Conservation (phyloP, 2,329 filamentous ascomycete genomes). For the Dothideomycetes sp. region DNA sequence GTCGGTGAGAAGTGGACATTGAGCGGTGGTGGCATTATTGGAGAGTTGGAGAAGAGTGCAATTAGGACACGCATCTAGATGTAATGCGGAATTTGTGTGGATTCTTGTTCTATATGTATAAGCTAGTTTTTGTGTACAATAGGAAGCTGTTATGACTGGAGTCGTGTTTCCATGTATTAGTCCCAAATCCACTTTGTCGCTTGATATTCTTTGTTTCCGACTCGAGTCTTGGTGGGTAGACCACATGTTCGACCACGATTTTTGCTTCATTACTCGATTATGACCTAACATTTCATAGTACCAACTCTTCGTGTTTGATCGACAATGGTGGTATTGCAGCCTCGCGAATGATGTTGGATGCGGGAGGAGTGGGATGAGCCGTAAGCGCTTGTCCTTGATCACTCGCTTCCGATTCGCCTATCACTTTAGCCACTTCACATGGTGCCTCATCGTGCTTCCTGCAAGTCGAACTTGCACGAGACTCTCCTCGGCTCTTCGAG, state of each 20-base stretch:
- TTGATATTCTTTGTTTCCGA: no score
- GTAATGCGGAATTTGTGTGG: not conserved
- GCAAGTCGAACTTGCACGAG: no score
- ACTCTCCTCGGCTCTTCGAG: not conserved
- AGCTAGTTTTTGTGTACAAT: slow-evolving; percentile 4
- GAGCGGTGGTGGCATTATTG: slow-evolving; percentile 70
- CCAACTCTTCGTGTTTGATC: slow-evolving; percentile 7
- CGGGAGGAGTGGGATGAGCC: not conserved
- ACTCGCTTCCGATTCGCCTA: slow-evolving; percentile 5
- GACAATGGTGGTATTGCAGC: not conserved
- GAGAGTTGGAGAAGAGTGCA: slow-evolving; percentile 69
- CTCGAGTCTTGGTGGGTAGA: no score
- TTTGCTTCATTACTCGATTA: no score
- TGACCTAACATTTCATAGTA: no score
- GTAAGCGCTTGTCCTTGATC: slow-evolving; percentile 11
- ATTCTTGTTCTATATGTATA: slow-evolving; percentile 10
- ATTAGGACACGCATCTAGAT: slow-evolving; percentile 22
- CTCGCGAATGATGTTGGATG: no score
- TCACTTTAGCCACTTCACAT: slow-evolving; percentile 4
- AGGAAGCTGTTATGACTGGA: no score
- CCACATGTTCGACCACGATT: no score
- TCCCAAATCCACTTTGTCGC: no score
- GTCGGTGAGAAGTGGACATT: slow-evolving; percentile 79
- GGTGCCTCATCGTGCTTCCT: not conserved
- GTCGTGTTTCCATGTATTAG: no score